phyloP scores from a whole-genome alignment of 345 rosid genomes.

The Euclidium syriacum region DNA sequence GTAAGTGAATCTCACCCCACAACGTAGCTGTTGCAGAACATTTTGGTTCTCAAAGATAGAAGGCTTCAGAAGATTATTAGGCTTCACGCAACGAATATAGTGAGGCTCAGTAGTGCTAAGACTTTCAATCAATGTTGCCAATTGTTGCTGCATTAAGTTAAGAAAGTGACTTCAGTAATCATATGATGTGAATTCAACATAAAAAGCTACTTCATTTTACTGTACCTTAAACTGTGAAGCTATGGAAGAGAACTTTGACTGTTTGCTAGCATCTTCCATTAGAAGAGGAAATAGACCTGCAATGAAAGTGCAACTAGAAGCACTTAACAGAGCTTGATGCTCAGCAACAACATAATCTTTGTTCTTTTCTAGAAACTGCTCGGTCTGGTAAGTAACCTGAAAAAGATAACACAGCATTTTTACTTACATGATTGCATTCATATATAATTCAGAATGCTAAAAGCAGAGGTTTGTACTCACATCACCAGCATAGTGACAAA shows the following conservation, averaged over 20 bases:
- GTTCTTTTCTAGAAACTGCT: slow-evolving; percentile 89
- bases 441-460: not conserved
- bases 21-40: slow-evolving; percentile 79
- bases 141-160: slow-evolving; percentile 67
- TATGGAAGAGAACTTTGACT: slow-evolving; percentile 87
- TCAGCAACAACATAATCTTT: slow-evolving; percentile 94
- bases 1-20: slow-evolving; percentile 71
- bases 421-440: slow-evolving; percentile 9
- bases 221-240: slow-evolving; percentile 93
- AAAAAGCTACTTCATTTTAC: slow-evolving; percentile 7
- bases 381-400: slow-evolving; percentile 96
- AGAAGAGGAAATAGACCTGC: slow-evolving; percentile 62
- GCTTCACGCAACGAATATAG: slow-evolving; percentile 95
- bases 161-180: slow-evolving; percentile 17
- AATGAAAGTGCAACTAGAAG: slow-evolving; percentile 79
- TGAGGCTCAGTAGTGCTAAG: slow-evolving; percentile 90
- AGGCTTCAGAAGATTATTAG: slow-evolving; percentile 92
- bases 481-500: slow-evolving; percentile 96
- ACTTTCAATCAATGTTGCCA: slow-evolving; percentile 75
- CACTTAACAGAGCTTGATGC: slow-evolving; percentile 83
- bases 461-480: slow-evolving; percentile 47
- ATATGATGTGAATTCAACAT: not conserved
- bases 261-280: slow-evolving; percentile 70
- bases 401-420: slow-evolving; percentile 19
- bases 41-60: slow-evolving; percentile 81